Evolutionary conservation across 2,329 filamentous ascomycete genomes (phyloP).

Genomic region (Ophiocordyceps polyrhachis-furcata): DNA sequence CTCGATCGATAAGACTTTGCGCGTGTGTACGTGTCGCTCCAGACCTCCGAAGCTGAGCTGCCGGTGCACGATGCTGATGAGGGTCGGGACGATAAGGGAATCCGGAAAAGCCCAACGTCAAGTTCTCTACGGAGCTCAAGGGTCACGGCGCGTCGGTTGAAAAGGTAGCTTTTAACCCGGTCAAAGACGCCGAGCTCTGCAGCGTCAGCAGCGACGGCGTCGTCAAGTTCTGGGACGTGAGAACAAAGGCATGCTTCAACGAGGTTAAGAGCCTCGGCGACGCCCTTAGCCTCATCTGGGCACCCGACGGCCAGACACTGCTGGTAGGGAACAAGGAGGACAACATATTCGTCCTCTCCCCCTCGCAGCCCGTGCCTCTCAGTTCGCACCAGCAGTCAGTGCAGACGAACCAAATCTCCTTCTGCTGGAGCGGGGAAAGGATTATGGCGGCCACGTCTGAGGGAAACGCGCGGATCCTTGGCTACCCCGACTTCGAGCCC

Average conservation of each 20-base stretch:
- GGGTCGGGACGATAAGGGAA: conserved; percentile 38
- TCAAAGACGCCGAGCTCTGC: conserved; percentile 58
- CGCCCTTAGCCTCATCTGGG: conserved; percentile 56
- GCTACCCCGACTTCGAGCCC: conserved; percentile 45
- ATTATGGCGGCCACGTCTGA: conserved; percentile 54
- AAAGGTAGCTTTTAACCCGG: conserved; percentile 61
- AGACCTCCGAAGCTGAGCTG: not conserved
- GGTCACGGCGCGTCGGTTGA: conserved; percentile 49
- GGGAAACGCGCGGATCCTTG: conserved; percentile 50
- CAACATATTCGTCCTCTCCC: conserved; percentile 42
- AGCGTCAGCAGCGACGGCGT: conserved; percentile 57
- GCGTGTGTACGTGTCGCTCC: conserved; percentile 40
- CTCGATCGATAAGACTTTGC: conserved; percentile 46
- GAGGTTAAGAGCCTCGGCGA: conserved; percentile 48
- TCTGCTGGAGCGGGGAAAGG: conserved; percentile 54
- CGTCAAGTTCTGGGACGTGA: conserved; percentile 64
- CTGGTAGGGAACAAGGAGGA: conserved; percentile 57
- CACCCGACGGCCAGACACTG: conserved; percentile 49
- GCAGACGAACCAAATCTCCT: conserved; percentile 55
- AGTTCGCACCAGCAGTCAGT: conserved; percentile 39
- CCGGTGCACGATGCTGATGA: not conserved
- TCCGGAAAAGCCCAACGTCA: conserved; percentile 54
- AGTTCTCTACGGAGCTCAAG: conserved; percentile 58
- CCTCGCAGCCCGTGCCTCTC: conserved; percentile 34
- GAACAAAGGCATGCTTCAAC: conserved; percentile 50